Conservation (phyloP, 2,329 filamentous ascomycete genomes). For the Clonostachys byssicola region DNA sequence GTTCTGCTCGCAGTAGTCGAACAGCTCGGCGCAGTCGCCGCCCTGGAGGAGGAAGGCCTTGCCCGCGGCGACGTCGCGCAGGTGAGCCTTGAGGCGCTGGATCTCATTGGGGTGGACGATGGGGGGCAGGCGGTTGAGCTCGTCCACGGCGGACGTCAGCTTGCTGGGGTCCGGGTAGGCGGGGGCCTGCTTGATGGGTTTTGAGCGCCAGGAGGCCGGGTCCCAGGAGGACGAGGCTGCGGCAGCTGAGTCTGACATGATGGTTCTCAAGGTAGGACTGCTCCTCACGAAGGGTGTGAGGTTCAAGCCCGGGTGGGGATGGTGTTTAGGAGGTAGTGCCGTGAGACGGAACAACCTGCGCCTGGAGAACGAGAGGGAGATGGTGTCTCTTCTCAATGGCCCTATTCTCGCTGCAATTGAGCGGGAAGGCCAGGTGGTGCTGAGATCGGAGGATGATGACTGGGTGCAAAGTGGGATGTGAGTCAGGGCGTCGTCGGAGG, state of each 20-base stretch:
- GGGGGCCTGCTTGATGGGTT: constrained; percentile 75
- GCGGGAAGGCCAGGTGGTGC: no score
- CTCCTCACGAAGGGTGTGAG: no score
- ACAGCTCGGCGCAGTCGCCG: constrained; percentile 94
- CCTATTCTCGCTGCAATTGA: no score
- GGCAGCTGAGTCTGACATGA: background rate
- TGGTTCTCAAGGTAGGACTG: background rate
- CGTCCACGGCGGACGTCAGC: constrained; percentile 54
- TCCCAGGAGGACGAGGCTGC: constrained; percentile 37
- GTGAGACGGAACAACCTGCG: no score
- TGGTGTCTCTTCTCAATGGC: no score
- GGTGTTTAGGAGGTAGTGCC: no score
- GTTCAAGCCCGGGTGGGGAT: no score
- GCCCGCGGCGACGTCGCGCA: constrained; percentile 83
- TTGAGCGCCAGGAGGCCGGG: constrained; percentile 68
- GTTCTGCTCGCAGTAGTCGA: constrained; percentile 88
- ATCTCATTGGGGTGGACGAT: constrained; percentile 81
- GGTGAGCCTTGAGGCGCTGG: constrained; percentile 68
- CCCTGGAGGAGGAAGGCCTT: constrained; percentile 94
- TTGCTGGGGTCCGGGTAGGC: constrained; percentile 60
- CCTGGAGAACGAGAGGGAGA: no score
- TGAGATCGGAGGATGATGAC: no score
- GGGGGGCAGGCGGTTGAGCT: constrained; percentile 68
- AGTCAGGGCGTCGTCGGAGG: no score
- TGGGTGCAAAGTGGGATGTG: no score